Evolutionary conservation across 345 rosid genomes (phyloP), one percentile per base, ranked within the genome.

Genomic region (Aegle marmelos): DNA sequence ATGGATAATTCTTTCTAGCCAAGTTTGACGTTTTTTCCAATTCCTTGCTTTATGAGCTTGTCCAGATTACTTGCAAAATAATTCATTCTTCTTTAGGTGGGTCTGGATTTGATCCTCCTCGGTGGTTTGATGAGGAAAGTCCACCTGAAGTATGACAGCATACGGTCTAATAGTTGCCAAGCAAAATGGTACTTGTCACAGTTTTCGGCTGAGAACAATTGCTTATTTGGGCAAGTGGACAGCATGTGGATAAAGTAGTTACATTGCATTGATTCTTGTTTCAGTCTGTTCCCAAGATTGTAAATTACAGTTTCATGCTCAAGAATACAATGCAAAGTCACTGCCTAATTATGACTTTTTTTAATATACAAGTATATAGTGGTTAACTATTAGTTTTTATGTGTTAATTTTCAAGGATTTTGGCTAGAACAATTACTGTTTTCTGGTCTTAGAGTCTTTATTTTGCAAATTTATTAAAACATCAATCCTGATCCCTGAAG

Each of bases 91-190:
- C 71, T 72, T 48, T 54, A 91, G 94, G 93, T 80, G 95, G 98
- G 5, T 89, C 93, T 79, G 96, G 98, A 34, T 95, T 86, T 64
- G 97, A 93, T 87, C 95, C 97, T 89, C 97, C 97, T 0, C 82
- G 98, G 77, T 93, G 98, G 98, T 91, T 95, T 78, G 89, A 86
- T 69, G 97, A 95, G 87, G 77, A 78, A 79, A 76, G 79, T 27
- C 90, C 87, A 13, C 74, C 73, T 70, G 82, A 85, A 72, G 88
- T 79, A 72, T 83, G 87, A 91, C 10, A 34, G 27, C 27, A 33
- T 76, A 14, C 17, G 9, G 37, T 72, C 60, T 37, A 4, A 25
- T 28, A 16, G 19, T 27, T 65, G 34, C 62, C 61, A 24, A 65
- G 17, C 5, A 50, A 31, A 45, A 33, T 25, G 72, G 79, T 67